phyloP scores from a whole-genome alignment of 108 stramenopile species.

The Ochromonas danica region DNA sequence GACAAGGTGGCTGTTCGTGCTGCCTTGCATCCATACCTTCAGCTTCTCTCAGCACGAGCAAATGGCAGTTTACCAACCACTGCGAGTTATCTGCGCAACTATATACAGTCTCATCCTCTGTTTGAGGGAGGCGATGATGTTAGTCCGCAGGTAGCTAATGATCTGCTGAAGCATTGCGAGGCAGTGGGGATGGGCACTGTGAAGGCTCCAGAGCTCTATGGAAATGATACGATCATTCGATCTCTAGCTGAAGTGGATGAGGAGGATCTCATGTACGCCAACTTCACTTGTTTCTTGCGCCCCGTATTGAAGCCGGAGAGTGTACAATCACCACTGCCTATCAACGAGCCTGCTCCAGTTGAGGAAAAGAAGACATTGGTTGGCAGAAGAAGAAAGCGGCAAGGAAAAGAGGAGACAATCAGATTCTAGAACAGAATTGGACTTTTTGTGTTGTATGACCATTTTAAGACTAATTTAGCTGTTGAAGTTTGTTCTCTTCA shows the following conservation, averaged over 20 bases:
- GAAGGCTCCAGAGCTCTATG: background rate
- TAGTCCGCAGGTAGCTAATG: background rate
- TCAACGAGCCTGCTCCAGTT: too few species aligned
- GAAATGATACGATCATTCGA: background rate
- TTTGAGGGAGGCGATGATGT: slow-evolving; percentile 64
- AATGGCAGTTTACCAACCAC: slow-evolving; percentile 86
- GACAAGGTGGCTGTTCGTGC: slow-evolving; percentile 62
- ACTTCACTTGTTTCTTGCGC: too few species aligned
- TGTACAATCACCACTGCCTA: too few species aligned
- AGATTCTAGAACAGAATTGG: too few species aligned
- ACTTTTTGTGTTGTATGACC: too few species aligned
- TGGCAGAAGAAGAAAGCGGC: too few species aligned
- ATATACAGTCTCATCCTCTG: slow-evolving; percentile 78
- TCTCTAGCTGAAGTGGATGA: background rate
- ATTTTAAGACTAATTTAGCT: too few species aligned
- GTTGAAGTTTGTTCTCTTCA: too few species aligned
- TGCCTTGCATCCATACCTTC: slow-evolving; percentile 66
- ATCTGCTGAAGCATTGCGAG: slow-evolving; percentile 19
- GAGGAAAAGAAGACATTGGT: too few species aligned
- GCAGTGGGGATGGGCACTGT: slow-evolving; percentile 8
- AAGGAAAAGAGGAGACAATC: too few species aligned
- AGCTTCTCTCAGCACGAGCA: slow-evolving; percentile 78
- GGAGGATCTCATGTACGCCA: background rate
- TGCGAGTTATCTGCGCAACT: slow-evolving; percentile 89
- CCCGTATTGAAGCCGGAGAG: too few species aligned